A percentile compares a stretch with the other conserved stretches of the same genome.
Conservation (phyloP, 1,284 basidiomycete species). For the Volvariella volvacea region DNA sequence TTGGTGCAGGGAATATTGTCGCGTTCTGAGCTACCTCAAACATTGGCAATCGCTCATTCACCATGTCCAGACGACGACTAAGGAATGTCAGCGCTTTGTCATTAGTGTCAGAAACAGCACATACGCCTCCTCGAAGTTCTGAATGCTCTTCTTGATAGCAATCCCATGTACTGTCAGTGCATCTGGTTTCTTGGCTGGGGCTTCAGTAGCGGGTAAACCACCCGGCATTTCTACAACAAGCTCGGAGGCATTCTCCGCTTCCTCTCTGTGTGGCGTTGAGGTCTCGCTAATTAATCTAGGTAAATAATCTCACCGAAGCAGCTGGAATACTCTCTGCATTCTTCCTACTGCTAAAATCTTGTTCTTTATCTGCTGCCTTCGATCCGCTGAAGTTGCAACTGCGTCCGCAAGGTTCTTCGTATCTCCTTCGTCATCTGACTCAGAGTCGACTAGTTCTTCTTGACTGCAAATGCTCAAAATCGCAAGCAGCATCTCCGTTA, state of each 20-base stretch:
- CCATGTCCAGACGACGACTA: constrained; percentile 84
- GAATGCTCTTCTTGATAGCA: constrained; percentile 77
- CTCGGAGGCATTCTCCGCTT: constrained; percentile 91
- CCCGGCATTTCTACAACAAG: constrained; percentile 39
- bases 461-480: constrained; percentile 92
- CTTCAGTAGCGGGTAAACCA: constrained; percentile 29
- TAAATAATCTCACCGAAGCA: constrained; percentile 60
- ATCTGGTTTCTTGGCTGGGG: constrained; percentile 40
- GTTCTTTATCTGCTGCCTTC: constrained; percentile 85
- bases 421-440: constrained; percentile 41
- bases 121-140: constrained; percentile 88
- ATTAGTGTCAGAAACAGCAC: constrained; percentile 26
- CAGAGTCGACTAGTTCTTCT: constrained; percentile 82
- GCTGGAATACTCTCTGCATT: constrained; percentile 88
- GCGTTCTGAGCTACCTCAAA: constrained; percentile 34
- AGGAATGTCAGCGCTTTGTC: not conserved
- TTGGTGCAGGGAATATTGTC: constrained; percentile 50
- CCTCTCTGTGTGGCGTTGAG: constrained; percentile 58
- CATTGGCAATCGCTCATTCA: constrained; percentile 87
- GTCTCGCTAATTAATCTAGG: not conserved
- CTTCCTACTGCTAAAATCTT: constrained; percentile 92
- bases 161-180: constrained; percentile 49
- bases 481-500: constrained; percentile 95
- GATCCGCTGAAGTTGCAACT: constrained; percentile 11
- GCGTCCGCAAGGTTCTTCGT: constrained; percentile 13